These are phyloP conservation scores for Candida glaebosa DNA, from an alignment of 805 yeast genomes.

Conservation along the genomic window DNA sequence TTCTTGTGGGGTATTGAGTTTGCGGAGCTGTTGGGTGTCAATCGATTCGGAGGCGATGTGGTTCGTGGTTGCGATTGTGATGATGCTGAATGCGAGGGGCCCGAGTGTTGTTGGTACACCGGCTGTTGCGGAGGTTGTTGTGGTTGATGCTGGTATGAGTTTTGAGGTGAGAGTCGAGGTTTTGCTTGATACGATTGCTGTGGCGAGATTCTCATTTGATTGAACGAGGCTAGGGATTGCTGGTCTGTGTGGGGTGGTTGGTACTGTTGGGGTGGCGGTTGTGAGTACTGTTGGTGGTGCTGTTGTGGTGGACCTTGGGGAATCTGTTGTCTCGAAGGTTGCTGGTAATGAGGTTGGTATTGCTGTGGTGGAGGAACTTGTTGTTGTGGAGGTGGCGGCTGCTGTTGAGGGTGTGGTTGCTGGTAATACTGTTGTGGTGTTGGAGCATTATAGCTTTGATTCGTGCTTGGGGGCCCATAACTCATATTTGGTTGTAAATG, in stretches of 20 bases:
- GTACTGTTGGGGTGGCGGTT: constrained; percentile 11
- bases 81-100: constrained; percentile 6
- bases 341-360: constrained; percentile 2
- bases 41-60: background rate
- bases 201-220: constrained; percentile 3
- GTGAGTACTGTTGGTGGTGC: constrained; percentile 28
- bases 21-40: constrained; percentile 2
- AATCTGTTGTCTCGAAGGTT: constrained; percentile 4
- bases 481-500: constrained; percentile 9
- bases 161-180: constrained; percentile 7
- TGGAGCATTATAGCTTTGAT: constrained; percentile 4
- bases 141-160: constrained; percentile 11
- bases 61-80: constrained; percentile 2
- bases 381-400: constrained; percentile 10
- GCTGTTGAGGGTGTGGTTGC: constrained; percentile 11
- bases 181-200: constrained; percentile 9
- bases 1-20: constrained; percentile 7
- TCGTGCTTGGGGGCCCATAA: constrained; percentile 2
- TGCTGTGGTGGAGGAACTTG: constrained; percentile 10
- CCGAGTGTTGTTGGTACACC: constrained; percentile 7
- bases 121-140: constrained; percentile 10
- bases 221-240: background rate
- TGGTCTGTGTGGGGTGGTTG: constrained; percentile 11
- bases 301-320: constrained; percentile 21
- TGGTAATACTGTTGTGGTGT: constrained; percentile 11